Conservation (phyloP, 108 stramenopile species). For the Discostella pseudostelligera region DNA sequence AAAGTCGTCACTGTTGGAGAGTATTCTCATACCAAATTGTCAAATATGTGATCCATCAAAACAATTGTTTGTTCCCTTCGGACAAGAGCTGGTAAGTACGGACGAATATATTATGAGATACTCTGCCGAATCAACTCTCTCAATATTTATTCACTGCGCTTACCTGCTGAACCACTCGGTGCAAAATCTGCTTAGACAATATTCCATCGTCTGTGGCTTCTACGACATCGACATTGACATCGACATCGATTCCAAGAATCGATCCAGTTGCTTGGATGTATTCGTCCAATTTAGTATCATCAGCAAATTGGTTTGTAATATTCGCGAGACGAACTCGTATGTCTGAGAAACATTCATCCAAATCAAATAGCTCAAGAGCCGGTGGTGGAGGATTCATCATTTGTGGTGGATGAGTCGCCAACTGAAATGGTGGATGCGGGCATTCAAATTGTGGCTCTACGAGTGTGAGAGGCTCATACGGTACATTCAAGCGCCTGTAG, state of each 20-base stretch:
- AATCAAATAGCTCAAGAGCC: constrained; percentile 83
- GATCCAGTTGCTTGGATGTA: constrained; percentile 69
- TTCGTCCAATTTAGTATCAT: constrained; percentile 63
- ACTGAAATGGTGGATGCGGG: constrained; percentile 70
- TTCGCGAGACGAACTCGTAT: constrained; percentile 66
- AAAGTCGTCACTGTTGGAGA: no score
- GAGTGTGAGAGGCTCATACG: constrained; percentile 73
- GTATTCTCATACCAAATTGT: no score
- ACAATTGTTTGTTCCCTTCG: no score
- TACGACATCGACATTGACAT: constrained; percentile 2
- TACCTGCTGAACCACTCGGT: no score
- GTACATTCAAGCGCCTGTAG: constrained; percentile 62
- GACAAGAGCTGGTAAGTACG: no score
- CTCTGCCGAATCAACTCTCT: no score
- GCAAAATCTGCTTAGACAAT: no score
- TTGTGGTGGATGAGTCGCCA: constrained; percentile 70
- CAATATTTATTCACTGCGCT: no score
- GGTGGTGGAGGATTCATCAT: constrained; percentile 67
- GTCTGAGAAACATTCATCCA: constrained; percentile 83
- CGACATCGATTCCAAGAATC: constrained; percentile 53
- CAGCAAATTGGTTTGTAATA: constrained; percentile 70
- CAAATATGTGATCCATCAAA: no score
- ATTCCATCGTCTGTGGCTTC: background rate
- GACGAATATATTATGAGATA: no score
- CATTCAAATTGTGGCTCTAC: constrained; percentile 81